These are phyloP conservation scores for Isatis lusitanica DNA, from an alignment of 441 rosid genomes.

Conservation along the genomic window DNA sequence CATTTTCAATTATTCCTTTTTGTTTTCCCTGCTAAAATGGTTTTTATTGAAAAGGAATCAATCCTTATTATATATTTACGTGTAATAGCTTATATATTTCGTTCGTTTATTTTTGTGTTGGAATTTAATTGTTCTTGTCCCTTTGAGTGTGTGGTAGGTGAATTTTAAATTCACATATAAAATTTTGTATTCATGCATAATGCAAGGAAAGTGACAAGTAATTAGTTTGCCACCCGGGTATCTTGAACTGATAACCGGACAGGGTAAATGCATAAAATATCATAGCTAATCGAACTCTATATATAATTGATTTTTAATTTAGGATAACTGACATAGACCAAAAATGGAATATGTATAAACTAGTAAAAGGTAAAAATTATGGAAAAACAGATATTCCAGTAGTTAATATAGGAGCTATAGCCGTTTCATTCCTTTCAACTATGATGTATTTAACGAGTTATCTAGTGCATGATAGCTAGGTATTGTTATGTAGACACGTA, in stretches of 20 bases:
- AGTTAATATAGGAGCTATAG: too few species aligned
- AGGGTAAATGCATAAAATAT: background rate
- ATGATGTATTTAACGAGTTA: background rate
- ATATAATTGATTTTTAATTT: background rate
- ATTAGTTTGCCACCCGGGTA: background rate
- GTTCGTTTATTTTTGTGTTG: conserved; percentile 11
- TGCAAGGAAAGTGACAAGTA: conserved; percentile 16
- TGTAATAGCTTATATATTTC: conserved; percentile 9
- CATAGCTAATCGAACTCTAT: background rate
- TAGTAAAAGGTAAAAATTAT: background rate
- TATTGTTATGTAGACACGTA: background rate
- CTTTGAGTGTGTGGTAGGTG: conserved; percentile 21
- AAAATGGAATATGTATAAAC: background rate
- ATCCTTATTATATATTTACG: conserved; percentile 6
- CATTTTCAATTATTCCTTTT: conserved; percentile 19
- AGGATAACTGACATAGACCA: background rate
- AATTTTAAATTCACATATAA: conserved; percentile 1
- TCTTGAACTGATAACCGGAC: background rate
- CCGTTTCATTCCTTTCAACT: background rate
- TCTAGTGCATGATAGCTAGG: too few species aligned
- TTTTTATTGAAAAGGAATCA: background rate
- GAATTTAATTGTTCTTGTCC: background rate
- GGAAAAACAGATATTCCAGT: too few species aligned
- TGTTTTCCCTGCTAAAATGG: background rate
- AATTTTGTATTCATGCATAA: background rate